Base-by-base conservation (phyloP, 495 filamentous ascomycete species). In the Lophium mytilinum region DNA sequence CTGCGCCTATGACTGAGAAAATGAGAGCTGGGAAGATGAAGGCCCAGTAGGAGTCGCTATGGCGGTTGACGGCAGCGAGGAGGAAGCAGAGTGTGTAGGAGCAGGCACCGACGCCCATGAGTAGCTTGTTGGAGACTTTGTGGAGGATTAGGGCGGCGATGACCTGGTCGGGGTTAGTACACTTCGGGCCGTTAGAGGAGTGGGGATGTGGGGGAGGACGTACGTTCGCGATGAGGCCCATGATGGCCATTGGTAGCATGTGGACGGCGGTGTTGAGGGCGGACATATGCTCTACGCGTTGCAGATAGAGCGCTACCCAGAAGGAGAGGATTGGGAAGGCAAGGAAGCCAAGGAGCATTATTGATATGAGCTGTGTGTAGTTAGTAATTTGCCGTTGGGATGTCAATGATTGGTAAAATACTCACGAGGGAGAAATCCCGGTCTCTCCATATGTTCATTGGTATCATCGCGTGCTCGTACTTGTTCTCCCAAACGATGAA, bases 241-340 rank as follows among this genome's bases (percentile, higher is more conserved):
- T 45, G 35, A 71, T 56, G 17, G 67, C 67, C 66, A 69, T 68
- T 0, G 71, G 71, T 1, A 74, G 61, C 37, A 74, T 50, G 48
- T 68, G 68, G 2, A 72, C 66, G 24, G 67, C 70, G 9, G 64
- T 66, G 35, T 45, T 42, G 5, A 73, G 62, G 3, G 71, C 56
- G 0, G 66, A 71, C 46, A 59, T 58, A 18, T 67, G 56, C 52
- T 56, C 55, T 4, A 69, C 58, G 9, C 57, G 11, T 62, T 84
- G 81, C 71, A 83, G 71, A 63, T 76, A 82, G 37, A 80, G 74
- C 0, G 79, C 71, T 6, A 78, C 58, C 78, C 79, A 84, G 63
- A 84, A 83, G 6, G 70, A 56, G 0, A 63, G 40, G 24, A 67
- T 53, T 1, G 63, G 62, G 53, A 73, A 73, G 33, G 60, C 63